phyloP scores from a whole-genome alignment of 306 rosid species.

The Trifolium dubium region DNA sequence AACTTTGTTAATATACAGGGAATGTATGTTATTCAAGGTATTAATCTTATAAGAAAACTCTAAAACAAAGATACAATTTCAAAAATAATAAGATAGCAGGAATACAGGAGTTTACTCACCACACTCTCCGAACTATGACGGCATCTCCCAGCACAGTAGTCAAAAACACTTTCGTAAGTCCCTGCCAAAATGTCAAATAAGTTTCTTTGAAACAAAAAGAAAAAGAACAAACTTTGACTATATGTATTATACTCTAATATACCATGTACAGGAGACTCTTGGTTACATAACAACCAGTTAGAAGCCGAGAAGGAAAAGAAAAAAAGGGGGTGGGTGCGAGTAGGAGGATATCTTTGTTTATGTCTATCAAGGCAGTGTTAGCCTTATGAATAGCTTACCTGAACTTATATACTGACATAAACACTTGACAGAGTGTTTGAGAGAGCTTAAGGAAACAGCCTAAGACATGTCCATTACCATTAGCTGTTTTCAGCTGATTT shows the following conservation, averaged over 20 bases:
- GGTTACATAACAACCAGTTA: conserved; percentile 31
- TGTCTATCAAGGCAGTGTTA: conserved; percentile 21
- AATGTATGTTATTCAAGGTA: conserved; percentile 31
- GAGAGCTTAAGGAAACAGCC: background rate
- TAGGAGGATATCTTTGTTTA: conserved; percentile 3
- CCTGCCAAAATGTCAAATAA: conserved; percentile 55
- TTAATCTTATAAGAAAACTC: background rate
- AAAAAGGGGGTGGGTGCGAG: background rate
- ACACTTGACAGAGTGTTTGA: background rate
- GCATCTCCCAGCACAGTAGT: conserved; percentile 89
- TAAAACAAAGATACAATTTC: conserved; percentile 25
- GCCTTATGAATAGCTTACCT: background rate
- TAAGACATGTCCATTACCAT: background rate
- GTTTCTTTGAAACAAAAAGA: background rate
- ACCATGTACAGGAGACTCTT: conserved; percentile 1
- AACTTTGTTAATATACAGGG: conserved; percentile 17
- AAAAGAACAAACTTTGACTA: background rate
- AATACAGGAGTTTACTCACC: conserved; percentile 57
- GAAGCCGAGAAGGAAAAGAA: conserved; percentile 1
- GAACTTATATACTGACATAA: background rate
- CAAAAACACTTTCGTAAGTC: conserved; percentile 73
- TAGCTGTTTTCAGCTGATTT: background rate
- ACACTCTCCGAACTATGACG: conserved; percentile 99
- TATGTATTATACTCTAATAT: background rate
- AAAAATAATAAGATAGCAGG: conserved; percentile 24